Conservation (phyloP, 1,139 yeast species). For the Petasospora rhodanensis region DNA sequence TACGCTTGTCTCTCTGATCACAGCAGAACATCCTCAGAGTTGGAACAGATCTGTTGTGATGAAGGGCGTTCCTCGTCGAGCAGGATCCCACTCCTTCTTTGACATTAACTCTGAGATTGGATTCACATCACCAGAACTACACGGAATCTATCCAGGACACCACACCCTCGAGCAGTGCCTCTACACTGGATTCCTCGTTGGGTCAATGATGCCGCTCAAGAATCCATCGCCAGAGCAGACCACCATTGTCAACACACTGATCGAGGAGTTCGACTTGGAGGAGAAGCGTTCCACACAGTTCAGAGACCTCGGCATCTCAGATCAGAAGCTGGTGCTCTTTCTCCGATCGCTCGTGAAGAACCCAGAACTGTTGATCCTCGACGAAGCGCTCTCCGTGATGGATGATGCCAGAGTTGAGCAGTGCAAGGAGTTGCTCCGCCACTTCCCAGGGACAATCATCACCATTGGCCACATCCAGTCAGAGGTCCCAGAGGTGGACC, state of each 20-base stretch:
- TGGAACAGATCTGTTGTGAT: conserved; percentile 73
- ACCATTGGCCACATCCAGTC: conserved; percentile 70
- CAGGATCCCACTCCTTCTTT: conserved; percentile 75
- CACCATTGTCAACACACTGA: conserved; percentile 31
- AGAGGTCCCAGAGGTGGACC: conserved; percentile 57
- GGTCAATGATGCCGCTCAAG: conserved; percentile 41
- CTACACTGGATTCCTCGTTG: conserved; percentile 71
- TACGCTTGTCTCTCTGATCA: conserved; percentile 73
- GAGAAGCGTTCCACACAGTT: conserved; percentile 36
- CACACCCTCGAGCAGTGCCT: conserved; percentile 55
- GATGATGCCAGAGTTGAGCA: conserved; percentile 57
- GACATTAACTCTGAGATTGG: conserved; percentile 80
- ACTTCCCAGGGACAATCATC: conserved; percentile 65
- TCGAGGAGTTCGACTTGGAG: conserved; percentile 33
- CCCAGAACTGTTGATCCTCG: conserved; percentile 76
- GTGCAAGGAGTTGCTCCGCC: conserved; percentile 62
- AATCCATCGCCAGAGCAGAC: conserved; percentile 34
- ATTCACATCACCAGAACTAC: conserved; percentile 87
- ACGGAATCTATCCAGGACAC: conserved; percentile 64
- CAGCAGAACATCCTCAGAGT: conserved; percentile 96
- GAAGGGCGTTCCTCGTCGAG: conserved; percentile 61
- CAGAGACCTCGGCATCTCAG: conserved; percentile 54
- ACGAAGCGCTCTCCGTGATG: conserved; percentile 94
- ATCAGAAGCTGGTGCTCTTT: conserved; percentile 76
- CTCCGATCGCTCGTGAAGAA: conserved; percentile 70